phyloP scores from a whole-genome alignment of 2,329 filamentous ascomycete species.

The Grosmannia clavigera region DNA sequence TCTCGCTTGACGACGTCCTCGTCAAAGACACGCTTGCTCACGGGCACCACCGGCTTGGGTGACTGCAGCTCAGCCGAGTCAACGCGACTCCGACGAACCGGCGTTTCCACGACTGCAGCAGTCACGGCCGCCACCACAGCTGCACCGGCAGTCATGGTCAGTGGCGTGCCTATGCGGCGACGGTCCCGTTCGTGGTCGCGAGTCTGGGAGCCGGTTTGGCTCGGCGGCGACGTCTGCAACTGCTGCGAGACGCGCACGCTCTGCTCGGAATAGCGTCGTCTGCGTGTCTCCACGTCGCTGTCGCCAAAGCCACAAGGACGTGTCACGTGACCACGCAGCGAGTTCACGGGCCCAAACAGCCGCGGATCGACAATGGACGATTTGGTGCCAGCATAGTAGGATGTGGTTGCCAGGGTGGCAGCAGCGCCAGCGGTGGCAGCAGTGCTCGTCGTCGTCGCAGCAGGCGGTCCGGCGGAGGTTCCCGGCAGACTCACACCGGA shows the following conservation, averaged over 20 bases:
- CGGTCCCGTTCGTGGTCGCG: background rate
- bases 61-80: constrained; percentile 53
- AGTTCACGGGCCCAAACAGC: constrained; percentile 48
- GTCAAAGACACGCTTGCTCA: constrained; percentile 57
- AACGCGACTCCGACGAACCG: background rate
- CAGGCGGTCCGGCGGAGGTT: background rate
- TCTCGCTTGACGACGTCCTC: constrained; percentile 19
- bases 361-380: constrained; percentile 43
- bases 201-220: constrained; percentile 10
- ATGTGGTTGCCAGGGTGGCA: background rate
- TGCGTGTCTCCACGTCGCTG: constrained; percentile 17
- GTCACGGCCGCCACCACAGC: background rate
- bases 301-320: constrained; percentile 43
- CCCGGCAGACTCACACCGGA: constrained; percentile 16
- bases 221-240: constrained; percentile 4
- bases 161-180: background rate
- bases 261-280: background rate
- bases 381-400: constrained; percentile 18
- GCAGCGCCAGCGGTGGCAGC: background rate
- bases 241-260: background rate
- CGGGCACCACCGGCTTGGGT: constrained; percentile 65
- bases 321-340: constrained; percentile 42
- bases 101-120: background rate
- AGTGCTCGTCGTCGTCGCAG: background rate
- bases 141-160: background rate